Evolutionary conservation across 148 eudicot genomes (phyloP), one percentile per base, ranked within the genome.

Genomic region (Rhododendron griersonianum): DNA sequence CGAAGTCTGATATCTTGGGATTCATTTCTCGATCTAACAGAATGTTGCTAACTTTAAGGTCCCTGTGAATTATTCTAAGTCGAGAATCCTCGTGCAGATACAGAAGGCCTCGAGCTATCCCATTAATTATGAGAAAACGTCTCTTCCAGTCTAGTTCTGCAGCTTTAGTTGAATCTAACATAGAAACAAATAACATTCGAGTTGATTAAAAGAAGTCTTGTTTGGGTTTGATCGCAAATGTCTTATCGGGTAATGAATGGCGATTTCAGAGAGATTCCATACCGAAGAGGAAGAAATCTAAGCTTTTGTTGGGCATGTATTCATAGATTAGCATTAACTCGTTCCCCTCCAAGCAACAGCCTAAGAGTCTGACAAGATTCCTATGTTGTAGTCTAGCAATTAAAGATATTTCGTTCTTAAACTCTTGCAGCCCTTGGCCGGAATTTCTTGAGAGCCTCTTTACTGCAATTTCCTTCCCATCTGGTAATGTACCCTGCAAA

Each of bases 351-450:
- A 81, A 51, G 41, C 93, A 89, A 82, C 82, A 91, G 10, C 93
- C 90, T 59, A 90, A 77, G 18, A 91, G 85, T 44, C 76, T 88
- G 4, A 91, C 93, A 41, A 91, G 81, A 73, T 91, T 90, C 2
- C 87, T 85, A 84, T 91, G 93, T 48, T 88, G 91, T 28, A 91
- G 84, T 82, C 74, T 90, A 2, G 93, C 93, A 59, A 88, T 89
- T 67, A 88, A 51, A 35, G 39, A 50, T 39, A 90, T 84, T 86
- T 91, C 93, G 4, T 89, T 89, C 45, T 85, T 87, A 81, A 91
- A 88, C 65, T 89, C 91, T 28, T 28, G 59, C 11, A 81, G 37
- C 44, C 91, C 93, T 84, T 91, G 93, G 41, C 81, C 84, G 0
- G 93, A 89, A 41, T 78, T 85, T 75, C 67, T 79, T 18, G 91